phyloP scores from a whole-genome alignment of 805 yeast genomes.

The Saturnispora mendoncae region DNA sequence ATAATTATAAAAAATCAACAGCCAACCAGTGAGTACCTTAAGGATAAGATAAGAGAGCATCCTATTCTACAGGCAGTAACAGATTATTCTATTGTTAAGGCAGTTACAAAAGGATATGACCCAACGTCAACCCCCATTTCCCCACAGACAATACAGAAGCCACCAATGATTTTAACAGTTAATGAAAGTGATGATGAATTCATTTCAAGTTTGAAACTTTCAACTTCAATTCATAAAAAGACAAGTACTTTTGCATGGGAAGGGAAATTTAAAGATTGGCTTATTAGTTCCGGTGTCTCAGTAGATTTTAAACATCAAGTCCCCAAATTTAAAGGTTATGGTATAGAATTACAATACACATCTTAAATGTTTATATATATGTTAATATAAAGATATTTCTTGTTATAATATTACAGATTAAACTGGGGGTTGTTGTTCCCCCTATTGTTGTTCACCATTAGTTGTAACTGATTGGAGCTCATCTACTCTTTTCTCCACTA shows the following conservation, averaged over 20 bases:
- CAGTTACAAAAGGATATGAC: neutral
- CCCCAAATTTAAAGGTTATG: conserved; percentile 45
- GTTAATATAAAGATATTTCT: neutral
- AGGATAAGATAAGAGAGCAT: conserved; percentile 6
- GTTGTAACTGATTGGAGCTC: too few relatives aligned
- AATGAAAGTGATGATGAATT: conserved; percentile 6
- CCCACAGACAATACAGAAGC: neutral
- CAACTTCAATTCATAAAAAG: conserved; percentile 59
- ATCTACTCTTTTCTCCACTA: too few relatives aligned
- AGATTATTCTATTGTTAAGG: conserved; percentile 6
- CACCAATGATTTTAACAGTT: conserved; percentile 1
- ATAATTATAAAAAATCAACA: neutral
- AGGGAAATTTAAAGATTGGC: conserved; percentile 72
- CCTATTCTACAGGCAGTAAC: conserved; percentile 7
- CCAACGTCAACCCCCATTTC: neutral
- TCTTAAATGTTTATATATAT: conserved; percentile 27
- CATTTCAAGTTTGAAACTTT: conserved; percentile 59
- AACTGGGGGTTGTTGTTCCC: too few relatives aligned
- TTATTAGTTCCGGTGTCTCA: conserved; percentile 66
- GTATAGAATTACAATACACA: conserved; percentile 55
- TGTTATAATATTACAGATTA: too few relatives aligned
- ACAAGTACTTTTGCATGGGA: conserved; percentile 73
- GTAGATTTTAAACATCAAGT: conserved; percentile 35
- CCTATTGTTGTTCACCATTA: too few relatives aligned
- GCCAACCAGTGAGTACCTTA: conserved; percentile 1